Base-by-base conservation (phyloP, 257 asterid species). In the Leonotis leonurus region DNA sequence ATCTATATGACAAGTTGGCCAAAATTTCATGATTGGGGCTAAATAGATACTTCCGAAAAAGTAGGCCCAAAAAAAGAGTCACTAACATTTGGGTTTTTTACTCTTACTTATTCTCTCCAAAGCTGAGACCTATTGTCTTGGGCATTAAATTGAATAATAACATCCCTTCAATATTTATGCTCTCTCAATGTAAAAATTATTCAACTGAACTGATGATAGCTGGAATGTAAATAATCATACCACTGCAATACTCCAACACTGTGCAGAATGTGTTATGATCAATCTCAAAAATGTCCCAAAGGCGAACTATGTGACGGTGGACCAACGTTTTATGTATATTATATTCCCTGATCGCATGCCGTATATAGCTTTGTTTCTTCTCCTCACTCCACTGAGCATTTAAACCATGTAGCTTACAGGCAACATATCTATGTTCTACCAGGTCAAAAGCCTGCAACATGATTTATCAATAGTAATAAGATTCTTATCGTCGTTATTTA, bases 341-440 rank as follows among this genome's bases (percentile, higher is more conserved):
- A 86, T 93, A 93, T 80, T 93, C 99, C 84, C 99, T 82, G 79
- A 93, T 89, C 21, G 99, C 97, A 77, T 93, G 99, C 2, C 99
- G 87, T 73, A 89, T 78, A 65, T 93, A 93, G 65, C 96, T 89
- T 74, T 85, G 97, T 85, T 93, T 93, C 88, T 89, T 93, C 56
- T 89, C 99, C 81, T 93, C 99, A 63, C 99, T 87, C 99, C 99
- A 93, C 73, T 93, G 96, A 61, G 99, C 91, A 67, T 89, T 87
- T 73, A 93, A 75, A 57, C 99, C 92, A 62, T 93, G 99, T 69
- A 93, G 96, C 88, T 93, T 93, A 78, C 99, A 93, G 22, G 97
- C 99, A 68, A 93, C 99, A 69, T 82, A 93, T 82, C 96, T 83
- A 73, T 93, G 77, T 66, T 89, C 99, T 65, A 93, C 77, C 83